Conservation (phyloP, 2,329 filamentous ascomycete genomes). For the Aspergillus hortae region DNA sequence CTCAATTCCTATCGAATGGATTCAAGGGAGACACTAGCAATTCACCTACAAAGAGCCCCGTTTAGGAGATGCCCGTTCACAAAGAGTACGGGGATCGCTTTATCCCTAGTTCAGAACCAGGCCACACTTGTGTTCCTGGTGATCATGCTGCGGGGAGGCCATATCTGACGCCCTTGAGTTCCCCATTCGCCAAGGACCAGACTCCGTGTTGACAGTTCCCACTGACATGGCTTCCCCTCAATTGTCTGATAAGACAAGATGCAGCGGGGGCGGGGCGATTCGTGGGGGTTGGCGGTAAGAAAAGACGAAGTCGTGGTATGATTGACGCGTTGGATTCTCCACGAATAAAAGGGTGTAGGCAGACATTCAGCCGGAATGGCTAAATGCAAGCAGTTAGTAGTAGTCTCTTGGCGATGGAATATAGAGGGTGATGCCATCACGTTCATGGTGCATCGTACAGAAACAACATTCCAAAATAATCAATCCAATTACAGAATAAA, state of each 20-base stretch:
- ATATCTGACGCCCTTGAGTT: not conserved
- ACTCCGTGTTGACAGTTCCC: constrained; percentile 6
- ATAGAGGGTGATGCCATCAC: not conserved
- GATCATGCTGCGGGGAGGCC: too few relatives aligned
- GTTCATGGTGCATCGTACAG: not conserved
- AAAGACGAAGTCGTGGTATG: not conserved
- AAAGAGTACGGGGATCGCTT: too few relatives aligned
- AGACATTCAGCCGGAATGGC: constrained; percentile 7
- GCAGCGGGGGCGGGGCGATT: constrained; percentile 2
- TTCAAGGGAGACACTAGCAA: too few relatives aligned
- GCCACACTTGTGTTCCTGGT: too few relatives aligned
- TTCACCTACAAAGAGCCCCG: not conserved
- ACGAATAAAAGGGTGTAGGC: not conserved
- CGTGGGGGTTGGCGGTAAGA: not conserved
- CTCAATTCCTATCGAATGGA: not conserved
- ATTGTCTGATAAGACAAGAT: constrained; percentile 5
- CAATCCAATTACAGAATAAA: not conserved
- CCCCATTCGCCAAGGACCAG: constrained; percentile 4
- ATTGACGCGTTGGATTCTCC: not conserved
- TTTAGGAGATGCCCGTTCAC: not conserved
- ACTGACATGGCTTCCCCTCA: constrained; percentile 1
- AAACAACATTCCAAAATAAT: not conserved
- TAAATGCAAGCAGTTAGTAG: not conserved
- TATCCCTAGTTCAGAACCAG: not conserved
- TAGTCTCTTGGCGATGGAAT: too few relatives aligned